phyloP scores from a whole-genome alignment of 805 yeast genomes.

The Yamadazyma scolyti region DNA sequence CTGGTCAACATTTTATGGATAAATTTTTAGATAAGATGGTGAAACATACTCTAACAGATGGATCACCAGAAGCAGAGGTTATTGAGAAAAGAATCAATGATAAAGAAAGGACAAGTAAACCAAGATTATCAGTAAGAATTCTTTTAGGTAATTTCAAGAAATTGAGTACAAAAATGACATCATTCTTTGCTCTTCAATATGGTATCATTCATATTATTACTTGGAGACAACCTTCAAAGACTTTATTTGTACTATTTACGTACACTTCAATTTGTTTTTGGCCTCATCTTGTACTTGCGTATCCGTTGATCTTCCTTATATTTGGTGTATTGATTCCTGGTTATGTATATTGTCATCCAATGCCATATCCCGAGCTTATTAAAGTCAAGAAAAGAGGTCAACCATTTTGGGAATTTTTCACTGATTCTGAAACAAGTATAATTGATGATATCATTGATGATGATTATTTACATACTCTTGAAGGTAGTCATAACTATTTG shows the following conservation, averaged over 20 bases:
- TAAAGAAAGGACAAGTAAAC: conserved; percentile 40
- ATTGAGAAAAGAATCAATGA: conserved; percentile 42
- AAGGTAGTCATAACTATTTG: conserved; percentile 7
- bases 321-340: conserved; percentile 67
- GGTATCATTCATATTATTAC: conserved; percentile 56
- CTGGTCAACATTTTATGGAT: conserved; percentile 51
- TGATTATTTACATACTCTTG: conserved; percentile 10
- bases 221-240: conserved; percentile 75
- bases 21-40: conserved; percentile 51
- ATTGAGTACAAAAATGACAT: conserved; percentile 53
- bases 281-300: conserved; percentile 63
- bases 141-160: conserved; percentile 56
- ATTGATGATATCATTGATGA: conserved; percentile 28
- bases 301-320: conserved; percentile 58
- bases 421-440: conserved; percentile 28
- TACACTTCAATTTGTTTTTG: conserved; percentile 67
- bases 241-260: conserved; percentile 54
- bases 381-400: conserved; percentile 51
- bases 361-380: conserved; percentile 40
- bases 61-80: conserved; percentile 44
- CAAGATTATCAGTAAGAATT: conserved; percentile 54
- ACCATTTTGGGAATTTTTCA: conserved; percentile 43
- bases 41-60: conserved; percentile 46
- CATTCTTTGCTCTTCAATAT: conserved; percentile 58
- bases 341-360: conserved; percentile 65